Evolutionary conservation across 2,329 filamentous ascomycete species (phyloP), one percentile per base, ranked within the genome.

Genomic region (Aspergillus pseudoviridinutans): DNA sequence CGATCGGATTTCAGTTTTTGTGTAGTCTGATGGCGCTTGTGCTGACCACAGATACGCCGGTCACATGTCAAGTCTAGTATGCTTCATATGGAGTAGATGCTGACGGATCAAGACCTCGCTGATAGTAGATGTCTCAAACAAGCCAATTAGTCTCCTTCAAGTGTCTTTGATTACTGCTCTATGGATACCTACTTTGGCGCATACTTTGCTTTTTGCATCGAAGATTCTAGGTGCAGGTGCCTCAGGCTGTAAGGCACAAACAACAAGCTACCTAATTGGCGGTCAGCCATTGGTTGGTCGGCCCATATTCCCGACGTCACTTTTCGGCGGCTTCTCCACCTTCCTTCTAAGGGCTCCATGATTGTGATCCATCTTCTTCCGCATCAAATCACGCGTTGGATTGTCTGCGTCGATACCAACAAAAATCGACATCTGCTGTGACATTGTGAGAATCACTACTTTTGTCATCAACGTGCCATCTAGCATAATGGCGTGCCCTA

Each of bases 401-500:
- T 38, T 3, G 32, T 38, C 5, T 38, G 32, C 32, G 14, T 17
- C 14, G 4, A 12, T 32, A 32, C 12, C 4, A 12, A 14, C 29
- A 14, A 32, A 32, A 32, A 4, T 32, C 3, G 14, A 17, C 3
- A 44, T 44, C n/a, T 22, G n/a, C 12, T 44, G 42, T 46, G 42
- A 24, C 10, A 12, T 24, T 8, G n/a, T 46, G 42, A 42, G 38
- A 24, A 10, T 46, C 12, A 7, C 10, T 17, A 24, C 42, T 17
- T 35, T 7, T 38, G 5, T 38, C 32, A 38, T 20, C 41, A 44
- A 44, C 41, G n/a, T 24, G 41, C 22, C 27, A 24, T 41, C 12
- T n/a, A 24, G 41, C 65, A 80, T 71, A 75, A 89, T 91, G 84
- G 81, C 85, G 66, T 85, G 83, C 67, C 86, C 82, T 68, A 85